phyloP scores from a whole-genome alignment of 2,329 filamentous ascomycete genomes.

The Pyricularia pennisetigena region DNA sequence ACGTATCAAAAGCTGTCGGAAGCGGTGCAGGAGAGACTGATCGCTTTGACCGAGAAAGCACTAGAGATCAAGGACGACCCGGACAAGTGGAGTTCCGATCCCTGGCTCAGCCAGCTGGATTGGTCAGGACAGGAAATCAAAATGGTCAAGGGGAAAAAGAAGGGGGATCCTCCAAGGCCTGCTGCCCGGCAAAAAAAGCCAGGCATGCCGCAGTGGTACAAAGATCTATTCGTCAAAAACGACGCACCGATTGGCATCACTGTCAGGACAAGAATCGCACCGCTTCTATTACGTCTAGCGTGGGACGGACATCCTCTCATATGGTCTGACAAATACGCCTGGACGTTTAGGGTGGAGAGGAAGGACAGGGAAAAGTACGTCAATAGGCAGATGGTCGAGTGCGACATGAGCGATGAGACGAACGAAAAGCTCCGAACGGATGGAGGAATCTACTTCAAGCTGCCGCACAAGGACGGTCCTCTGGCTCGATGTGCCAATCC shows the following conservation, averaged over 20 bases:
- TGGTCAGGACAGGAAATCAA: slow-evolving; percentile 90
- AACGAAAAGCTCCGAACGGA: slow-evolving; percentile 59
- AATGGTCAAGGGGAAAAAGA: slow-evolving; percentile 88
- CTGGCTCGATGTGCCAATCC: slow-evolving; percentile 75
- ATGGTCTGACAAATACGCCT: slow-evolving; percentile 90
- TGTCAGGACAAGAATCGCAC: slow-evolving; percentile 79
- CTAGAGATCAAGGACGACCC: slow-evolving; percentile 61
- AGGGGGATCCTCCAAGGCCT: slow-evolving; percentile 66
- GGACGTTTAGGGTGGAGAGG: slow-evolving; percentile 74
- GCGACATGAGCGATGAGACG: slow-evolving; percentile 69
- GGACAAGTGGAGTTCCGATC: slow-evolving; percentile 65
- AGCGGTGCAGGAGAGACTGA: slow-evolving; percentile 66
- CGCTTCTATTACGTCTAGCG: slow-evolving; percentile 69
- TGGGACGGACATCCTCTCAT: slow-evolving; percentile 87
- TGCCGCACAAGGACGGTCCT: slow-evolving; percentile 93
- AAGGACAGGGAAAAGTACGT: slow-evolving; percentile 54
- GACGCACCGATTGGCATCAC: slow-evolving; percentile 64
- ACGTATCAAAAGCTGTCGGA: slow-evolving; percentile 71
- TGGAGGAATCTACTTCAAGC: slow-evolving; percentile 69
- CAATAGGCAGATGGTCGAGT: slow-evolving; percentile 61
- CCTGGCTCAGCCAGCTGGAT: slow-evolving; percentile 88
- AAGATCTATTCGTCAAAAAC: slow-evolving; percentile 68
- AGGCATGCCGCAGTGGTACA: slow-evolving; percentile 94
- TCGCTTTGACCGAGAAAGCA: slow-evolving; percentile 67
- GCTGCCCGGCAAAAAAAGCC: slow-evolving; percentile 83